These are phyloP conservation scores for Erysiphe neolycopersici DNA, from an alignment of 2,329 filamentous ascomycete genomes.

Conservation along the genomic window DNA sequence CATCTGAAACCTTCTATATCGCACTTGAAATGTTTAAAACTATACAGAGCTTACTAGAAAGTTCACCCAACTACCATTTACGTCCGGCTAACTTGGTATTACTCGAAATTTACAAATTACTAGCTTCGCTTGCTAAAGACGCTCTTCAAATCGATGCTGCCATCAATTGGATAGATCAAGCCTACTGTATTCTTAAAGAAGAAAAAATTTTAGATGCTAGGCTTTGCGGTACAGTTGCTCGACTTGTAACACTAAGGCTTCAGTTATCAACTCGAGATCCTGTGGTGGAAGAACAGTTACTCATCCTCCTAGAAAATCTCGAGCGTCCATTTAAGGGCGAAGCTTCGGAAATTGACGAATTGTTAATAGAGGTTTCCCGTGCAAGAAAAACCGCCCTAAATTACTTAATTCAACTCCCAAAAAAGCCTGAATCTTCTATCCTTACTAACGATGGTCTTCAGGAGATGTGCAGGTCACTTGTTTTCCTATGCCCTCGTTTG, in stretches of 20 bases:
- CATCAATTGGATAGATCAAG: constrained; percentile 24
- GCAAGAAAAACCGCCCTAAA: constrained; percentile 27
- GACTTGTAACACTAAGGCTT: constrained; percentile 26
- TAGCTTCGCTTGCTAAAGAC: constrained; percentile 23
- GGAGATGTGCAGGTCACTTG: constrained; percentile 25
- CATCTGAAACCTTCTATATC: constrained; percentile 6
- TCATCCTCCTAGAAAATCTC: constrained; percentile 25
- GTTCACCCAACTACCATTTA: constrained; percentile 4
- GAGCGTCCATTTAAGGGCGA: constrained; percentile 33
- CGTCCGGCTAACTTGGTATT: constrained; percentile 3
- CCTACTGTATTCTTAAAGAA: constrained; percentile 11
- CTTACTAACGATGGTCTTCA: constrained; percentile 6
- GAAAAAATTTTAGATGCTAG: constrained; percentile 10
- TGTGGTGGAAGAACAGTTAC: constrained; percentile 18
- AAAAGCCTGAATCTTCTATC: constrained; percentile 1
- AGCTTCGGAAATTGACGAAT: constrained; percentile 29
- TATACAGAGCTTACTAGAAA: constrained; percentile 6
- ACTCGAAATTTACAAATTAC: constrained; percentile 18
- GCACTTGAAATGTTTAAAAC: constrained; percentile 5
- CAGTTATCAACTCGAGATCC: constrained; percentile 17
- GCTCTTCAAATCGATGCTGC: constrained; percentile 23
- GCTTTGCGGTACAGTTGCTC: constrained; percentile 24
- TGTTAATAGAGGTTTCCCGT: constrained; percentile 27
- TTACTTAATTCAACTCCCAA: constrained; percentile 15
- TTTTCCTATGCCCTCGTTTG: constrained; percentile 32